Evolutionary conservation across 371 early-diverging fungal genomes (phyloP), one percentile per base, ranked within the genome.

Genomic region (Mortierella sp.): DNA sequence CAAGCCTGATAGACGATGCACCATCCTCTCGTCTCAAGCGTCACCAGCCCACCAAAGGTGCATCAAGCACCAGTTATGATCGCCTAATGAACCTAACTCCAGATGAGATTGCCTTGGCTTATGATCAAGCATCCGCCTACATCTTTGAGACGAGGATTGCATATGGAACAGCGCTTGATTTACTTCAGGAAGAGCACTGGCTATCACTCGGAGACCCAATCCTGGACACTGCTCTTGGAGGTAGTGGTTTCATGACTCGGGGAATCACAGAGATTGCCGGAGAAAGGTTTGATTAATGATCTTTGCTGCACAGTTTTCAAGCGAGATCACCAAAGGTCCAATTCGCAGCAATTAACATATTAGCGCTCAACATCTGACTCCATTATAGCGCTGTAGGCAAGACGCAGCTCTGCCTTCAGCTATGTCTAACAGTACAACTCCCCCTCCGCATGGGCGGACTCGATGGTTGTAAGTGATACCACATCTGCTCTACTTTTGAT

Each of bases 391-490:
- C 90, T 28, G 85, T 91, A 10, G 96, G 96, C 20, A 96, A 96
- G 71, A 93, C 96, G 2, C 94, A 94, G 72, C 78, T 96, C 20
- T 93, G 92, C n/a, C 77, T 96, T 60, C 96, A 96, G 76, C 81
- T 95, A n/a, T 88, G 92, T 43, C 71, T 93, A 18, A 86, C 88
- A 18, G 93, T 85, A 0, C 93, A 94, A 70, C 83, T 91, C 26
- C 91, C 92, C 8, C 63, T 43, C 35, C 58, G 79, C 5, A 66
- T 78, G 24, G 93, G 94, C 4, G 93, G 93, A 1, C 83, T 93
- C 1, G 87, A 84, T 51, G 92, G 91, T 39, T 85, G 90, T 88
- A 68, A 65, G 84, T 77, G 37, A 52, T 51, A 16, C 2, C 9
- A 40, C 9, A 14, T 40, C 14, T 40, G 43, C 43, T 40, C 14